Evolutionary conservation across 2,329 filamentous ascomycete species (phyloP).

Genomic region (Neoarthrinium moseri): DNA sequence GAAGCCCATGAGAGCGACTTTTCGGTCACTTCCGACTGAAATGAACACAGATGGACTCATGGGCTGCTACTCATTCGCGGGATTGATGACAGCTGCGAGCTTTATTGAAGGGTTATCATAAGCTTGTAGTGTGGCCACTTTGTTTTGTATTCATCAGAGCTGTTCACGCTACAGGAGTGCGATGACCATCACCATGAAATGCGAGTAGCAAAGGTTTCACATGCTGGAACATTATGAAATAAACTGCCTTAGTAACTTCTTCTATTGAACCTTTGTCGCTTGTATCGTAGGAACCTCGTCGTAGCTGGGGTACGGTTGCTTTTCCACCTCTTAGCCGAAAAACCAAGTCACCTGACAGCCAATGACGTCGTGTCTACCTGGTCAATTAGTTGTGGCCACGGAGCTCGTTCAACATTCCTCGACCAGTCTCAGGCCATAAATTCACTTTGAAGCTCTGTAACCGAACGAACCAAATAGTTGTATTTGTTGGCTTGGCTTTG

Average conservation of each 20-base stretch:
- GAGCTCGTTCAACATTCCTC: background rate
- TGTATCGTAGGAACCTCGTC: background rate
- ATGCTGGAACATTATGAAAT: too few species aligned
- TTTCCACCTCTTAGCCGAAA: background rate
- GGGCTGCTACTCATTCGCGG: too few species aligned
- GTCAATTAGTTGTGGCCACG: slow-evolving; percentile 5
- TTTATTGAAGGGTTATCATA: too few species aligned
- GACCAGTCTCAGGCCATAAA: background rate
- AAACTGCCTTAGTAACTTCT: too few species aligned
- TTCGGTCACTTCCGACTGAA: slow-evolving; percentile 22
- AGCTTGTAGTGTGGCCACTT: too few species aligned
- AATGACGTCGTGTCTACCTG: slow-evolving; percentile 9
- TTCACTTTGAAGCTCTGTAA: background rate
- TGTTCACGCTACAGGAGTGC: background rate
- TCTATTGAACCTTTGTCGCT: too few species aligned
- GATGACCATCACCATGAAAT: background rate
- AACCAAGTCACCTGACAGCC: slow-evolving; percentile 11
- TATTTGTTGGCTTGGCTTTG: too few species aligned
- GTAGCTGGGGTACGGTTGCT: too few species aligned
- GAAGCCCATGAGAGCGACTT: slow-evolving; percentile 35
- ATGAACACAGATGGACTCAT: too few species aligned
- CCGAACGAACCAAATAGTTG: background rate
- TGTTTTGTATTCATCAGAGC: too few species aligned
- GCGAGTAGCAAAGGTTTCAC: too few species aligned
- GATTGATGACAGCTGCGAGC: too few species aligned